Base-by-base conservation (phyloP, 768 basidiomycete genomes). In the Russula compacta region DNA sequence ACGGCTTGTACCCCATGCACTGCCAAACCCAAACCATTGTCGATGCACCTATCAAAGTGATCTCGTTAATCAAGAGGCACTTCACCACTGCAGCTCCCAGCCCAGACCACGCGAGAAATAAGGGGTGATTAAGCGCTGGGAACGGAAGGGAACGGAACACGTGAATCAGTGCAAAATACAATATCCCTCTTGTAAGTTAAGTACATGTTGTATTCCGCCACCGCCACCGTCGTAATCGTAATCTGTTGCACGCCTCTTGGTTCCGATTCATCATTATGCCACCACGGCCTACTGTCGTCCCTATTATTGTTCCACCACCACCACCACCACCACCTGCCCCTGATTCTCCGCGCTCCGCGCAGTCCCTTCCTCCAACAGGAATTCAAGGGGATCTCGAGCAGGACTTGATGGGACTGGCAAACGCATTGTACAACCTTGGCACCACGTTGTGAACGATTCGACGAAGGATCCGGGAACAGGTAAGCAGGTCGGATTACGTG, bases 371-470 rank as follows among this genome's bases (percentile, higher is more conserved):
- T 0, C 89, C 89, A 7, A 67, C 77, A 2, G 87, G 89, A 0
- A 36, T 74, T 1, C 86, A 89, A 66, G 89, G 89, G 8, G 87
- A 90, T 67, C 70, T 90, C 17, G 89, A 91, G 69, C 73, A 86
- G 19, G 89, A 92, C 70, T 70, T 92, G 2, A 74, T 89, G 29
- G 88, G 85, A 0, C 83, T 92, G 15, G 87, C 86, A 14, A 86
- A 86, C 56, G 83, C 85, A 2, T 73, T 92, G 29, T 91, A 91
- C 69, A 89, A 90, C 66, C 76, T 92, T 7, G 89, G 88, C 24
- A 89, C 88, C 5, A 90, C 89, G 88, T 90, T 21, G 84, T 91
- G 68, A 87, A 86, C 50, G 89, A 92, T 70, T 83, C 86, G 3
- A 87, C 87, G 14, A 90, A 88, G 72, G 89, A 83, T 59, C 79